Base-by-base conservation (phyloP, 208 protist species). In the Acanthamoeba quina region DNA sequence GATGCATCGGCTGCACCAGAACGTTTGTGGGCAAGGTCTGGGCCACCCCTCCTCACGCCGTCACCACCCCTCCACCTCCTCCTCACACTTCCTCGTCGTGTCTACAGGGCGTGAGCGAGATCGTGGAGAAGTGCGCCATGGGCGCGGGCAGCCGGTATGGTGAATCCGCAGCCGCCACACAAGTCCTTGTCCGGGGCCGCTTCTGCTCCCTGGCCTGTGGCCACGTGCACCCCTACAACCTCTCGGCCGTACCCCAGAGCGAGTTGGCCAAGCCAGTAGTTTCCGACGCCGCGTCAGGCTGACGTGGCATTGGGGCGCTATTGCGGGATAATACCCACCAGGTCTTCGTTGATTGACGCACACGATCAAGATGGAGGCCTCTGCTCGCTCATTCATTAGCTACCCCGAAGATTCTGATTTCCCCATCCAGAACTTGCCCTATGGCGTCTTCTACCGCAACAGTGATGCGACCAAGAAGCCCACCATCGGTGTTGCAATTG, bases 341-440 rank as follows among this genome's bases (percentile, higher is more conserved):
- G 6, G 0, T 26, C 56, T 62, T 15, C 56, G 56, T 17, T 7
- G 10, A 62, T 62, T 26, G 17, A 37, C 34, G 34, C 34, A 37
- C 10, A 62, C 56, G 21, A 62, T 11, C 56, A 62, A 82, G 52
- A 94, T 86, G 72, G 56, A 83, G 13, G 72, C 34, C 54, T 56
- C 70, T 3, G 34, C 74, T 3, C 70, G 91, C 21, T 94, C 91
- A 15, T 98, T 98, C 94, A 94, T 98, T 64, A 41, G 86, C 31
- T 95, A 97, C 26, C n/a, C 70, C 26, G 92, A 89, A 4, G 95
- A 97, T 21, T 96, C 56, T 66, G 93, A 98, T 13, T 99, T 99
- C 93, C 96, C 98, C 58, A 93, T 98, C 70, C 97, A 98, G 89
- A 99, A 98, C 93, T 58, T 99, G 15, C 98, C 98, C 44, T 98